Conservation (phyloP, 306 rosid genomes). For the Vigna radiata region DNA sequence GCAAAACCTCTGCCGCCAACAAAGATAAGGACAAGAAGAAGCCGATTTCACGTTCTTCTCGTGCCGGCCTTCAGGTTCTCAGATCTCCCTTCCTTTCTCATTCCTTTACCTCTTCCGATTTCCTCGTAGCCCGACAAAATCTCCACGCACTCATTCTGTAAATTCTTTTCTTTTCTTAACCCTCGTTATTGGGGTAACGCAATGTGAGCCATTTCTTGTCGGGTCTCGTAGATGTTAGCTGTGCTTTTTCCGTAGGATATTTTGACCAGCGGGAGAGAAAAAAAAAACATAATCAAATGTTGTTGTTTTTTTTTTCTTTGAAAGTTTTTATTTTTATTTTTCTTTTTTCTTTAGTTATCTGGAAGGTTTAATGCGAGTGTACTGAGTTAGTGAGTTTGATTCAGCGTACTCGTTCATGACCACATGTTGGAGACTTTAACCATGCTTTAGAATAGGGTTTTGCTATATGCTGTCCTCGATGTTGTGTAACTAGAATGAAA, state of each 20-base stretch:
- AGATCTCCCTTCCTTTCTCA: constrained; percentile 34
- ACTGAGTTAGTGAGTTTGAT: neutral
- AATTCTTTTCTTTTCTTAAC: neutral
- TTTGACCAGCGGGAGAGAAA: neutral
- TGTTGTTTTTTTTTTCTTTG: neutral
- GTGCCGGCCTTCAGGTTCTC: constrained; percentile 82
- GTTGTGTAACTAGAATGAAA: neutral
- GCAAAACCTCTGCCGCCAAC: constrained; percentile 61
- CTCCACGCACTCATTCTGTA: neutral
- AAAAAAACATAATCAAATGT: neutral
- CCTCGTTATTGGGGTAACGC: neutral
- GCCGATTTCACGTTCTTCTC: constrained; percentile 79
- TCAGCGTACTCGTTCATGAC: neutral
- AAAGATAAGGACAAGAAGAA: constrained; percentile 84
- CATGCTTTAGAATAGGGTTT: neutral
- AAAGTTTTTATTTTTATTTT: neutral
- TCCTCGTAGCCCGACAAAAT: neutral
- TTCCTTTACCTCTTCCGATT: neutral
- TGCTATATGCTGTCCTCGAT: neutral
- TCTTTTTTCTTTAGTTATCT: neutral
- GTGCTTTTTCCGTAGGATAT: neutral
- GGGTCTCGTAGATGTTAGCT: neutral
- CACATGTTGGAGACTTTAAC: no score
- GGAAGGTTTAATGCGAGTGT: neutral
- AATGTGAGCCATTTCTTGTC: constrained; percentile 5